Conservation (phyloP, 306 rosid genomes). For the Luffa acutangula region DNA sequence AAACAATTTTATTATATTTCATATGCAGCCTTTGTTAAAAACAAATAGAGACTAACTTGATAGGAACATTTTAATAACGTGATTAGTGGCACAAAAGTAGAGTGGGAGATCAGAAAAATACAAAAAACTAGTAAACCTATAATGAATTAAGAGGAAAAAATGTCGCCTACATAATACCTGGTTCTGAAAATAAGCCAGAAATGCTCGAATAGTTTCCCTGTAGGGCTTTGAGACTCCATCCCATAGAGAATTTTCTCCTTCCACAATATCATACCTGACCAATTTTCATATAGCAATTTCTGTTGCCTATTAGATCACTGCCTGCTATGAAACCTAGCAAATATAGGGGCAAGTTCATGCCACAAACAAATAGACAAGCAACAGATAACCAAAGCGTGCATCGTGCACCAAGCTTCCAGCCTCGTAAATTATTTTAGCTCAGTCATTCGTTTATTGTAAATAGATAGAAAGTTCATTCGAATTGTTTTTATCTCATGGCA, state of each 20-base stretch:
- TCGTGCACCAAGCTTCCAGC: neutral
- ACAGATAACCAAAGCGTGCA: neutral
- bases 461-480: neutral
- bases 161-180: conserved; percentile 36
- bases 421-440: neutral
- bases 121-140: neutral
- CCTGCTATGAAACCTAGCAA: neutral
- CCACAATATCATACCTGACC: conserved; percentile 78
- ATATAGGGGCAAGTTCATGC: neutral
- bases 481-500: neutral
- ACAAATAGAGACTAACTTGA: neutral
- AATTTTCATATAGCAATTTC: conserved; percentile 14
- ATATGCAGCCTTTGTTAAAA: neutral
- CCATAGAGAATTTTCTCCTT: conserved; percentile 82
- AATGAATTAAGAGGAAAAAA: neutral
- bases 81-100: neutral
- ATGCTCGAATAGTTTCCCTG: conserved; percentile 91
- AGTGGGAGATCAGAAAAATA: neutral
- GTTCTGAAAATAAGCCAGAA: conserved; percentile 80
- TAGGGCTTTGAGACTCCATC: conserved; percentile 76
- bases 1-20: conserved; percentile 8
- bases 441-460: neutral
- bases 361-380: neutral
- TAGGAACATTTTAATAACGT: neutral
- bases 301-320: neutral